Conservation (phyloP, 1,284 basidiomycete genomes). For the Trametes polyzona region DNA sequence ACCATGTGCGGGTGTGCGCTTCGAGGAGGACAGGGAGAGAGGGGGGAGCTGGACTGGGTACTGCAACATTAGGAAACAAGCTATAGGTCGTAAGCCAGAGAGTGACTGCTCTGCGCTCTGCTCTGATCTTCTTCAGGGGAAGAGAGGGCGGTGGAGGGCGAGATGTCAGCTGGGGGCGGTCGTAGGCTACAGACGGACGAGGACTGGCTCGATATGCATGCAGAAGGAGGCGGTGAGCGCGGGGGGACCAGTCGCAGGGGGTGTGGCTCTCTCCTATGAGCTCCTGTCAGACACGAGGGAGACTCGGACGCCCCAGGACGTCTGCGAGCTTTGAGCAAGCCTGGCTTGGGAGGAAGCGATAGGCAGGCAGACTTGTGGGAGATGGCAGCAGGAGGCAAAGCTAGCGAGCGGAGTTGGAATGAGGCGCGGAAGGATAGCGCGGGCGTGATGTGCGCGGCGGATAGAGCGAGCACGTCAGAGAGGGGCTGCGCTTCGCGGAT, state of each 20-base stretch:
- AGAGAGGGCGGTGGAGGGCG: conserved; percentile 30
- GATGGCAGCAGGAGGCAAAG: conserved; percentile 39
- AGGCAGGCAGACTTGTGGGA: conserved; percentile 31
- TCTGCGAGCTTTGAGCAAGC: conserved; percentile 30
- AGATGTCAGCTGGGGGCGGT: conserved; percentile 25
- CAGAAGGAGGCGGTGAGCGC: conserved; percentile 28
- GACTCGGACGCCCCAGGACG: conserved; percentile 30
- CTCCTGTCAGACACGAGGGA: conserved; percentile 25
- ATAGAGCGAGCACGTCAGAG: conserved; percentile 12
- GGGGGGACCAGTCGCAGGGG: conserved; percentile 26
- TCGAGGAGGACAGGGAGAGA: conserved; percentile 45
- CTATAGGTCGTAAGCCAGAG: conserved; percentile 22
- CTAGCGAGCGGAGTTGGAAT: conserved; percentile 30
- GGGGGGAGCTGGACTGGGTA: conserved; percentile 60
- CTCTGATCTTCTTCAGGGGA: conserved; percentile 23
- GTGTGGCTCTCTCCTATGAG: conserved; percentile 19
- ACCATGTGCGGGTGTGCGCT: conserved; percentile 30
- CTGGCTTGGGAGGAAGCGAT: conserved; percentile 30
- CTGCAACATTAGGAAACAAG: conserved; percentile 63
- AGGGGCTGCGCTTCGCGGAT: not conserved
- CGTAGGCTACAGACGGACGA: conserved; percentile 28
- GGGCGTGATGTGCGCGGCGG: conserved; percentile 19
- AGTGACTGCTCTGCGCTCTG: conserved; percentile 29
- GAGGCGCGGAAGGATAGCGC: conserved; percentile 26
- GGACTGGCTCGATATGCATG: conserved; percentile 33